Percentiles rank a stretch among this genome's conserved stretches.
phyloP scores from a whole-genome alignment of 129 eudicot genomes.

The Scalesia atractyloides region DNA sequence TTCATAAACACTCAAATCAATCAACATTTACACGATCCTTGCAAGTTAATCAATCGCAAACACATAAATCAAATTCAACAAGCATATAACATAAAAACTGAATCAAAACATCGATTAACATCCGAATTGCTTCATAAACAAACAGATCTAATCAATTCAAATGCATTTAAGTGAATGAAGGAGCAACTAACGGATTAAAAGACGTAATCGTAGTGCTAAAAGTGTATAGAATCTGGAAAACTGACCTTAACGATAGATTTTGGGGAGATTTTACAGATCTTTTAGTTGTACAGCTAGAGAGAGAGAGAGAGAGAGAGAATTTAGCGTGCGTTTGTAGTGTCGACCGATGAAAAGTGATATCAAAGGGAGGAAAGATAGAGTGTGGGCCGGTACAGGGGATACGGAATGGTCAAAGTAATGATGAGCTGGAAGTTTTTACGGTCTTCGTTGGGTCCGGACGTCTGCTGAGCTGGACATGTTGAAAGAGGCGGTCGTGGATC shows the following conservation, averaged over 20 bases:
- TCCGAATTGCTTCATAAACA: not conserved
- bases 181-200: slow-evolving; percentile 12
- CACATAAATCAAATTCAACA: slow-evolving; percentile 14
- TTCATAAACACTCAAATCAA: not conserved
- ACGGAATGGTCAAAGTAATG: slow-evolving; percentile 1
- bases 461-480: too few species aligned
- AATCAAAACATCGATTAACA: slow-evolving; percentile 8
- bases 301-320: slow-evolving; percentile 34
- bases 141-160: slow-evolving; percentile 28
- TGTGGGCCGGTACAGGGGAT: slow-evolving; percentile 35
- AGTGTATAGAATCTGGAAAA: slow-evolving; percentile 16
- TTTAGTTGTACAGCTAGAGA: slow-evolving; percentile 23
- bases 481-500: too few species aligned
- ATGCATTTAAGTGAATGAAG: slow-evolving; percentile 16
- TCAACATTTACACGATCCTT: too few species aligned
- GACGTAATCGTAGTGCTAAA: slow-evolving; percentile 11
- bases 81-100: not conserved
- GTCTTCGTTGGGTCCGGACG: slow-evolving; percentile 9
- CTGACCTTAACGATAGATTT: slow-evolving; percentile 33
- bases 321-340: slow-evolving; percentile 36
- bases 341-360: slow-evolving; percentile 23
- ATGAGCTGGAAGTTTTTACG: slow-evolving; percentile 33
- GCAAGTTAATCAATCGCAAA: not conserved
- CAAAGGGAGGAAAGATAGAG: slow-evolving; percentile 21
- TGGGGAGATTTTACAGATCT: slow-evolving; percentile 40